Base-by-base conservation (phyloP, 371 early-diverging fungal species). In the Capniomyces stellatus region DNA sequence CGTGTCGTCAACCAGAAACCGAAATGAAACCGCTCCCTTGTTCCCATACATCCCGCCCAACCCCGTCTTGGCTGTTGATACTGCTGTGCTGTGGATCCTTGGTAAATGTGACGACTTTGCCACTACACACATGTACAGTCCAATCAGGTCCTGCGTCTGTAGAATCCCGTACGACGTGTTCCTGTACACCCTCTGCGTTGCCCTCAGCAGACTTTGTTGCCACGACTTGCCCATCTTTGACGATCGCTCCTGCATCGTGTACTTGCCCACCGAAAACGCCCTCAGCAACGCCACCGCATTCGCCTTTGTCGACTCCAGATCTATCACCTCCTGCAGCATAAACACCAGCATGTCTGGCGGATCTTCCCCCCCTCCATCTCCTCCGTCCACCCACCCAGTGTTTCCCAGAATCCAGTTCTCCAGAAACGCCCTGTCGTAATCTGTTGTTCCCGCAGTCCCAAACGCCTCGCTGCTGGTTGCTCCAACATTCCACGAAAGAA, bases 251-350 rank as follows among this genome's bases (percentile, higher is more conserved):
- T 29, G 76, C 75, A 29, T 83, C 74, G 8, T 69, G 68, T 55
- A 85, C 85, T 85, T 85, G 82, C 2, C 62, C 64, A 43, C 66
- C 65, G 42, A 70, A 71, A 52, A 76, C 71, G 42, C 70, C 61
- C 2, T 81, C 78, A 62, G 90, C 89, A 28, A 87, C 82, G 0
- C 49, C n/a, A 18, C 29, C 28, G 85, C 72, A 59, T 88, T 79
- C 21, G 89, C 79, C 60, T 88, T 84, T 77, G 83, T 31, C 84
- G 85, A 28, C 77, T 89, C 66, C 29, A 98, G 63, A 61, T 92
- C 85, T 19, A 96, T 93, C 44, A 95, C 81, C 61, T 98, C 97
- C 61, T 96, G 92, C 48, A 95, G 84, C 2, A 89, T 93, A 44
- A 96, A 74, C 0, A 81, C 84, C 40, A 80, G 76, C 8, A 96